phyloP scores from a whole-genome alignment of 495 filamentous ascomycete genomes.

The Jackrogersella multiformis region DNA sequence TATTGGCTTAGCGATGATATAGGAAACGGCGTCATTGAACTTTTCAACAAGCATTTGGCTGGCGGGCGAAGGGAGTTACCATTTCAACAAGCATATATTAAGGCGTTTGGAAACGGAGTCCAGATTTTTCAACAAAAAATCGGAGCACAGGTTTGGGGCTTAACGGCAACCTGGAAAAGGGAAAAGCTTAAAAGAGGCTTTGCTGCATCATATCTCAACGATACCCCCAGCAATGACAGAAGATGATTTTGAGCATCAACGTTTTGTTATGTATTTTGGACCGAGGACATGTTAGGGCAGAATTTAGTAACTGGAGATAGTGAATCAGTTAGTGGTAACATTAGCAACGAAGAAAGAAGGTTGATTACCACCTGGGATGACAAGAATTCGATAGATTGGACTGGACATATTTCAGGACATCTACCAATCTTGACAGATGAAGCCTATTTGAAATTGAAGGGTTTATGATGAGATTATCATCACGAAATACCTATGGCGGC shows the following conservation, averaged over 20 bases:
- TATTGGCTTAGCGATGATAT: conserved; percentile 20
- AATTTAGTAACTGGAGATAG: conserved; percentile 10
- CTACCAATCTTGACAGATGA: neutral
- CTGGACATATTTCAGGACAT: conserved; percentile 5
- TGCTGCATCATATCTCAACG: conserved; percentile 47
- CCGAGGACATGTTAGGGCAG: neutral
- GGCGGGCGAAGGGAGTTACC: conserved; percentile 40
- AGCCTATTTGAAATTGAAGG: neutral
- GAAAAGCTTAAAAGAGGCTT: conserved; percentile 35
- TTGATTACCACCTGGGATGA: neutral
- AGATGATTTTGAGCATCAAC: conserved; percentile 24
- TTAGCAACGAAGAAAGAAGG: neutral
- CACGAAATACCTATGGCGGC: neutral
- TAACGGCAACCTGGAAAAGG: conserved; percentile 35
- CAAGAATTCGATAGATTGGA: neutral
- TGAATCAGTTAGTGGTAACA: neutral
- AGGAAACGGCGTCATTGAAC: conserved; percentile 44
- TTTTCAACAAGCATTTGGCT: conserved; percentile 51
- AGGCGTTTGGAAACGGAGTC: conserved; percentile 46
- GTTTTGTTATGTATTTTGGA: conserved; percentile 12
- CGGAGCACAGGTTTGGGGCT: conserved; percentile 42
- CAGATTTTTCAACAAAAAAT: conserved; percentile 49
- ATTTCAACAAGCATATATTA: conserved; percentile 48
- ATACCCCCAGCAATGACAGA: conserved; percentile 42
- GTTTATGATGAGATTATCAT: neutral